Conservation (phyloP, 345 rosid genomes). For the Camelina sativa region DNA sequence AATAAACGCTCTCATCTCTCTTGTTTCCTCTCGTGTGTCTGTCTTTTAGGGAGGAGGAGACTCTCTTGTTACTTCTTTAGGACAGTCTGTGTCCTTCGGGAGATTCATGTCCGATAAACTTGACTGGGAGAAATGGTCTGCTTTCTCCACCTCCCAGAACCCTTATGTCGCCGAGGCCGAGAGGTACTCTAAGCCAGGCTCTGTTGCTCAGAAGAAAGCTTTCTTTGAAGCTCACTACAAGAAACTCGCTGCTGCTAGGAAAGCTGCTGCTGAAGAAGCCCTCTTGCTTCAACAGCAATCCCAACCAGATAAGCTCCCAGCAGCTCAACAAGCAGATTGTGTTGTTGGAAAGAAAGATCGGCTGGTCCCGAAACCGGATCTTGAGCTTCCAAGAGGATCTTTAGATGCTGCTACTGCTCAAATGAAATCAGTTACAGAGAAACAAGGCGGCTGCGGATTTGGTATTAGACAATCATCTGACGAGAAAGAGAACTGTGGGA, state of each 20-base stretch:
- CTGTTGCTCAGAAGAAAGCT: conserved; percentile 89
- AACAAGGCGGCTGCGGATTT: conserved; percentile 29
- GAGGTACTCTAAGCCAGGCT: conserved; percentile 75
- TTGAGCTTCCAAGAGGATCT: conserved; percentile 21
- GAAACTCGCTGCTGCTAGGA: conserved; percentile 77
- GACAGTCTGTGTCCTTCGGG: conserved; percentile 92
- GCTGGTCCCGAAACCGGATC: conserved; percentile 19
- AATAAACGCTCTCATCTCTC: background rate
- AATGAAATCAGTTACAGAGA: conserved; percentile 38
- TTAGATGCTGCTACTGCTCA: background rate
- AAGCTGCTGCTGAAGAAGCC: conserved; percentile 65
- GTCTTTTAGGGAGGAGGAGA: conserved; percentile 52
- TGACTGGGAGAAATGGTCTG: conserved; percentile 94
- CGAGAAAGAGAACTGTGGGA: conserved; percentile 49
- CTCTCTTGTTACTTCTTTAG: conserved; percentile 58
- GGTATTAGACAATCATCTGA: conserved; percentile 28
- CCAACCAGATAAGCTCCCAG: conserved; percentile 28
- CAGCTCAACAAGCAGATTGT: conserved; percentile 15
- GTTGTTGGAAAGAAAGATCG: conserved; percentile 18
- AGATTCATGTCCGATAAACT: conserved; percentile 84
- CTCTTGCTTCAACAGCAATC: conserved; percentile 60
- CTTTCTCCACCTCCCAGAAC: conserved; percentile 61
- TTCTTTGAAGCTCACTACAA: conserved; percentile 89
- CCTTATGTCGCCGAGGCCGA: conserved; percentile 83
- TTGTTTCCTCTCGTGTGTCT: conserved; percentile 14